Percentiles rank a stretch among this genome's conserved stretches.
phyloP scores from a whole-genome alignment of 2,329 filamentous ascomycete genomes.

The Volutella citrinella region DNA sequence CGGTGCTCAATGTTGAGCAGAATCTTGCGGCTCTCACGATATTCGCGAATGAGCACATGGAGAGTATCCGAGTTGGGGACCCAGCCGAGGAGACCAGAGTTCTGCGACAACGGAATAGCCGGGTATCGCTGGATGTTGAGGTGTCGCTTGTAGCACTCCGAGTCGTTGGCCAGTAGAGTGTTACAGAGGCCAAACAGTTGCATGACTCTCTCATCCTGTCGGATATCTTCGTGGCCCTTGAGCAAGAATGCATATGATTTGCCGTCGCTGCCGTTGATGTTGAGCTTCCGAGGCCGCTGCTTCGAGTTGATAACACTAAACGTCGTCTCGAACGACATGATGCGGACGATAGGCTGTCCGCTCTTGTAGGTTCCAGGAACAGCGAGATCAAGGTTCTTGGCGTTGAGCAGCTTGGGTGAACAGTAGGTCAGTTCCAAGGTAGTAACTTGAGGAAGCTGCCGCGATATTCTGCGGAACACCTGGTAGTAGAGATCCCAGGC shows the following conservation, averaged over 20 bases:
- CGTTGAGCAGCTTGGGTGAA: conserved; percentile 85
- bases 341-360: conserved; percentile 72
- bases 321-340: conserved; percentile 85
- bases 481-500: conserved; percentile 99
- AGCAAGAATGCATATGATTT: conserved; percentile 82
- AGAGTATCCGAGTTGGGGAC: conserved; percentile 97
- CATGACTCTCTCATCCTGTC: conserved; percentile 99
- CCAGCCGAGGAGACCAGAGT: conserved; percentile 92
- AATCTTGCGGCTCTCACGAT: conserved; percentile 95
- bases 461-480: conserved; percentile 91
- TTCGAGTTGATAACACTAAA: conserved; percentile 95
- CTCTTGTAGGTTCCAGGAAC: conserved; percentile 95
- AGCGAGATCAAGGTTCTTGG: conserved; percentile 82
- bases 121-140: conserved; percentile 95
- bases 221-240: conserved; percentile 99
- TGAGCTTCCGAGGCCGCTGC: conserved; percentile 88
- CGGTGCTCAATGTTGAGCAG: conserved; percentile 98
- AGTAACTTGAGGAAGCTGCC: conserved; percentile 89
- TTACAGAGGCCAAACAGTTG: conserved; percentile 98
- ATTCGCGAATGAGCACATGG: conserved; percentile 94
- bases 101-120: conserved; percentile 94
- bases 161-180: conserved; percentile 87
- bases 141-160: conserved; percentile 95
- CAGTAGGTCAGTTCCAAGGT: conserved; percentile 94
- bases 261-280: conserved; percentile 85